Conservation (phyloP, 208 protist genomes). For the Crithidia expoeki region DNA sequence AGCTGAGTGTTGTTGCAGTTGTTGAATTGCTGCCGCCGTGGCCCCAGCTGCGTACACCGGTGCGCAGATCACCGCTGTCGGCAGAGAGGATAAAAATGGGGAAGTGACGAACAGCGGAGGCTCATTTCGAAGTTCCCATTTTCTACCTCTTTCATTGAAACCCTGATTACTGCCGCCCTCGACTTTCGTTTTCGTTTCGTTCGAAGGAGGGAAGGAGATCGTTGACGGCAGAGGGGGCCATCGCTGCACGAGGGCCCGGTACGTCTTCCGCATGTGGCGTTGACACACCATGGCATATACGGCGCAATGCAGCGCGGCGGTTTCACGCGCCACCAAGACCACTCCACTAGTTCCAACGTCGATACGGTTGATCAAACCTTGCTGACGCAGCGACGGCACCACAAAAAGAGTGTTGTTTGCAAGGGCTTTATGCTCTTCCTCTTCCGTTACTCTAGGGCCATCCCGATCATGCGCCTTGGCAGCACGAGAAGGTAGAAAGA, state of each 20-base stretch:
- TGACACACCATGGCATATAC: constrained; percentile 42
- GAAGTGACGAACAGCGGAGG: constrained; percentile 22
- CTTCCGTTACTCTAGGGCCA: no score
- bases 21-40: constrained; percentile 7
- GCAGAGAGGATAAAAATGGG: constrained; percentile 29
- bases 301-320: constrained; percentile 32
- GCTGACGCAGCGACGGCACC: constrained; percentile 59
- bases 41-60: constrained; percentile 31
- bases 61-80: constrained; percentile 6
- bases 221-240: constrained; percentile 43
- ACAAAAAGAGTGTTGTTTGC: no score
- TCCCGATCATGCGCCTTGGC: no score
- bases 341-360: constrained; percentile 83
- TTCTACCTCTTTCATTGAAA: not conserved
- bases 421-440: no score
- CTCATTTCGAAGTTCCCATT: not conserved
- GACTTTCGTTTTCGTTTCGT: no score
- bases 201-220: no score
- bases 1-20: constrained; percentile 1
- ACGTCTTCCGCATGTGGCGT: constrained; percentile 57
- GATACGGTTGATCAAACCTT: constrained; percentile 85
- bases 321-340: constrained; percentile 50
- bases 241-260: constrained; percentile 63
- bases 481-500: no score
- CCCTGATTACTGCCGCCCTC: not conserved